These are phyloP conservation scores for Lipomyces orientalis DNA, from an alignment of 805 yeast genomes.

Conservation along the genomic window DNA sequence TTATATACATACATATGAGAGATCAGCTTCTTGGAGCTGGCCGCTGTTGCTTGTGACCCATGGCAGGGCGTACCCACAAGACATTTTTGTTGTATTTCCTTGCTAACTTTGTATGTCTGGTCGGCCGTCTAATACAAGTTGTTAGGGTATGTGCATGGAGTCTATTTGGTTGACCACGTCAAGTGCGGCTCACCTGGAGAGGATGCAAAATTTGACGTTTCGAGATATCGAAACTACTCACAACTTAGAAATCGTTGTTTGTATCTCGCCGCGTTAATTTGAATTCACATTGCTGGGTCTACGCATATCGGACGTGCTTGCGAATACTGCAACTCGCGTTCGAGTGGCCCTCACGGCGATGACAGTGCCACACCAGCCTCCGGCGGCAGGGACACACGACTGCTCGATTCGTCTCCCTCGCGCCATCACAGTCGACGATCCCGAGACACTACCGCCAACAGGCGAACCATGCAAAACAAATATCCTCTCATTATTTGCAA, in stretches of 20 bases:
- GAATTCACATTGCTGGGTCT: background rate
- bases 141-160: too few species aligned
- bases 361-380: background rate
- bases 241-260: background rate
- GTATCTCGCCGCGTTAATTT: background rate
- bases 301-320: background rate
- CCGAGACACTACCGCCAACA: background rate
- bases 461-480: constrained; percentile 1
- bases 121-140: too few species aligned
- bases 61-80: too few species aligned
- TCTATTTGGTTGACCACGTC: too few species aligned
- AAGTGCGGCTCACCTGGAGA: too few species aligned
- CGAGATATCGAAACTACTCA: too few species aligned
- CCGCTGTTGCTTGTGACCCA: too few species aligned
- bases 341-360: background rate
- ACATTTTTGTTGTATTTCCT: too few species aligned
- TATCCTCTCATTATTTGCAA: constrained; percentile 16
- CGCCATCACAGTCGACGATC: constrained; percentile 10
- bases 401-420: background rate
- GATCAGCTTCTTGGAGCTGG: too few species aligned
- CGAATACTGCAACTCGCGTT: background rate
- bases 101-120: too few species aligned
- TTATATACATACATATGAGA: too few species aligned
- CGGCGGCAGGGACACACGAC: background rate
- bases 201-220: too few species aligned